Base-by-base conservation (phyloP, 805 yeast genomes). In the Candida gorgasii region DNA sequence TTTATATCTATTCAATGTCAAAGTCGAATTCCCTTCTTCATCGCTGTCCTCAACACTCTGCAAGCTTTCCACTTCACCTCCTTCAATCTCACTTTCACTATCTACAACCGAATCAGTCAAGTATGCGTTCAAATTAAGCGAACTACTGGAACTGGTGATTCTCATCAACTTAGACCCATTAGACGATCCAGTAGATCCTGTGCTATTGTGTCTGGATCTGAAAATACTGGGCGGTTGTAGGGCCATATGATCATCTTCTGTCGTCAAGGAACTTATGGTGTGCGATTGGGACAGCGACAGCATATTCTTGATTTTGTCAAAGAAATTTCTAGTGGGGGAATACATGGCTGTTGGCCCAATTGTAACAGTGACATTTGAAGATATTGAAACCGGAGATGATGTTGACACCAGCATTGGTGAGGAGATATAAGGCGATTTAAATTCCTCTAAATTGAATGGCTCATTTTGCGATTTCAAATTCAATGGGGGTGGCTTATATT, bases 111-210 rank as follows among this genome's bases (percentile, higher is more conserved):
- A 24, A 41, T 67, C 74, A 12, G 72, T 67, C 40, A 70, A 57
- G 45, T 67, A 70, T 8, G 72, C 75, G 43, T 69, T 65, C 36
- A 70, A 58, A 46, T 70, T 70, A 24, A 70, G 54, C 20, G 71
- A 64, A 17, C 72, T 64, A 42, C 65, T 63, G 22, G 72, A 64
- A 44, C 72, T 65, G 28, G 73, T 58, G 27, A 70, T 65, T 26
- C 65, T 56, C 39, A 58, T 49, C 8, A 69, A 53, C 5, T 60
- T 57, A 12, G 28, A 24, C n/a, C 28, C 28, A 13, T 24, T 24
- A 24, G 28, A n/a, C n/a, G n/a, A 24, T 7, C 28, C 28, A 27
- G 47, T 53, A 2, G 68, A 59, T 6, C 52, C 38, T 13, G 58
- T 35, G 15, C 69, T 63, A 46, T 57, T 61, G 26, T 63, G 61